Base-by-base conservation (phyloP, 352 stramenopile species). In the Globisporangium uncinulatum region DNA sequence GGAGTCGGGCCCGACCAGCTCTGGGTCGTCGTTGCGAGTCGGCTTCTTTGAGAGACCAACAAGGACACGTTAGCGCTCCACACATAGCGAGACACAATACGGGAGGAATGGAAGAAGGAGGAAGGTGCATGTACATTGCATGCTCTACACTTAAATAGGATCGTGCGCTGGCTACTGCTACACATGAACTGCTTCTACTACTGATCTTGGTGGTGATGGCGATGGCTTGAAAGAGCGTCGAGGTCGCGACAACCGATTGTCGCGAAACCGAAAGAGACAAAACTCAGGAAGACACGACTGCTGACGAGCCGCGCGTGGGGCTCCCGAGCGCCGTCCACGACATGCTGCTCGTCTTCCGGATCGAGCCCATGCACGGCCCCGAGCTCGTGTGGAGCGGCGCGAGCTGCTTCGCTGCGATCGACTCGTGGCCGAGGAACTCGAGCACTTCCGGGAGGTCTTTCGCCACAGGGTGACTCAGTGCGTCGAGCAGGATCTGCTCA, bases 281-380 rank as follows among this genome's bases (percentile, higher is more conserved):
- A 29, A 29, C 24, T 61, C 48, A 65, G 19, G 47, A 65, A 10
- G 55, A 62, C 32, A 47, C 56, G 47, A 62, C 56, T 37, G 57
- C 31, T 1, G 57, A 57, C 11, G 57, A 57, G 32, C 57, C 32
- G 50, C 57, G 57, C 57, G 57, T 57, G 39, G 57, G 50, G 19
- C 56, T 61, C 21, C 56, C 56, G 24, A 78, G 45, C n/a, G 66
- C 67, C 17, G 76, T 74, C 79, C 79, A 89, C 34, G 71, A 77
- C n/a, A 75, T 74, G 58, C 74, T 83, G 24, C 69, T 81, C 32
- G 79, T 89, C 58, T 87, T 87, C 57, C 74, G 79, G 62, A 89
- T 86, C n/a, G 79, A 89, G 47, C 71, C 73, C 20, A 70, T 80
- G 62, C 76, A 87, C 62, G 79, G 77, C 39, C 65, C 68, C 4